These are phyloP conservation scores for Zopfochytrium polystomum DNA, from an alignment of 371 early-diverging fungal species.

Conservation along the genomic window DNA sequence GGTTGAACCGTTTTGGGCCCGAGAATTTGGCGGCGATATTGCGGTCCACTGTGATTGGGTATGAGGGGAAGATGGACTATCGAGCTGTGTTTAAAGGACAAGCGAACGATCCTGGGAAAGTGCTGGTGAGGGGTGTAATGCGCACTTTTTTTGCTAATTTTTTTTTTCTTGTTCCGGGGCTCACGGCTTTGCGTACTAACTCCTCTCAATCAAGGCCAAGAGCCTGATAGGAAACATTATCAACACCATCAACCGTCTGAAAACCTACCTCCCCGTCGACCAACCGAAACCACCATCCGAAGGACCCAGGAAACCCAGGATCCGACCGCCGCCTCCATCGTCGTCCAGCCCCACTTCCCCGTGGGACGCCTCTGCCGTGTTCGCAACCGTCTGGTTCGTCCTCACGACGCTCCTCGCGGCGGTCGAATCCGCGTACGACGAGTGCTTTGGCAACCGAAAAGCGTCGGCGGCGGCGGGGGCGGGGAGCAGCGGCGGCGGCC, in stretches of 20 bases:
- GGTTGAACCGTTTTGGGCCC: no score
- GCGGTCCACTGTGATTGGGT: no score
- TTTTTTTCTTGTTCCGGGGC: neutral
- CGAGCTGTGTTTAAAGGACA: slow-evolving; percentile 9
- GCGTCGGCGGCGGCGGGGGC: no score
- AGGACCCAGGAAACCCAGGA: neutral
- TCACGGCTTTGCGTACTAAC: neutral
- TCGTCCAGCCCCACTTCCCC: neutral
- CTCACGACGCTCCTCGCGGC: neutral
- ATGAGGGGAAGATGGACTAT: slow-evolving; percentile 11
- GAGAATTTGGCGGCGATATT: no score
- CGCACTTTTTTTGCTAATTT: slow-evolving; percentile 6
- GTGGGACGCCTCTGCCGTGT: neutral
- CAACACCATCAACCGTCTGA: slow-evolving; percentile 21
- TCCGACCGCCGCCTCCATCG: neutral
- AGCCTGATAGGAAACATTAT: slow-evolving; percentile 14
- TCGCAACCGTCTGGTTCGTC: neutral
- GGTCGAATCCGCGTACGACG: neutral
- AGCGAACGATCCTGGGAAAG: neutral
- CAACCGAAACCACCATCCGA: no score
- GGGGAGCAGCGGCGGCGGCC: no score
- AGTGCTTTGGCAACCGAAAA: no score
- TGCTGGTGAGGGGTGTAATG: slow-evolving; percentile 2
- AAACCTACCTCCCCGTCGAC: slow-evolving; percentile 21
- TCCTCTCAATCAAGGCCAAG: slow-evolving; percentile 8